Evolutionary conservation across 805 yeast genomes (phyloP).

Genomic region (Ogataea ganodermae): DNA sequence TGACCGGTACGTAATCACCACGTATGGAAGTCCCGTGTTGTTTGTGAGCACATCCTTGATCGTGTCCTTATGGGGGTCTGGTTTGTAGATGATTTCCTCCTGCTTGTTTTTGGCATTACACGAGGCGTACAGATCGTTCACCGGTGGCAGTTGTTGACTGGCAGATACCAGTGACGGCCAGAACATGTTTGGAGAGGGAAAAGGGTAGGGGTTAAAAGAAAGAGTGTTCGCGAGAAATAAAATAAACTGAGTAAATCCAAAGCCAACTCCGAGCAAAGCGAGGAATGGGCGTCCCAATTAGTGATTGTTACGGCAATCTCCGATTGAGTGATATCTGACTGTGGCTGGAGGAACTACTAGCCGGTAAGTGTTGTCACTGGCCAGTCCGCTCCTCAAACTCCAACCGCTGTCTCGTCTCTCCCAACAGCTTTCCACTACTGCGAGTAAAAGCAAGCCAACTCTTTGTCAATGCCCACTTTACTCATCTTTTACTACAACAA

Average conservation of each 20-base stretch:
- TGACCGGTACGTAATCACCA: conserved; percentile 39
- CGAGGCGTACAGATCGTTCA: conserved; percentile 20
- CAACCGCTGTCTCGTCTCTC: too few relatives aligned
- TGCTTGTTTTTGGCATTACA: conserved; percentile 12
- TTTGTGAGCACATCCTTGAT: conserved; percentile 34
- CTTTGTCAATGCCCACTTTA: neutral
- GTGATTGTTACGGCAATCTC: too few relatives aligned
- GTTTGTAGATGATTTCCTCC: conserved; percentile 17
- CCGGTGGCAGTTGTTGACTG: conserved; percentile 30
- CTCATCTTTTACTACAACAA: neutral
- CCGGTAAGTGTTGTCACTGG: too few relatives aligned
- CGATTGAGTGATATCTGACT: too few relatives aligned
- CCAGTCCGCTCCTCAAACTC: too few relatives aligned
- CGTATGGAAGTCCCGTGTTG: conserved; percentile 29
- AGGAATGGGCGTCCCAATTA: too few relatives aligned
- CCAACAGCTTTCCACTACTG: too few relatives aligned
- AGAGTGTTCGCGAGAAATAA: too few relatives aligned
- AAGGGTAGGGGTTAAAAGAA: neutral
- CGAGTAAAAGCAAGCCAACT: too few relatives aligned
- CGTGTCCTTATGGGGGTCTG: conserved; percentile 35
- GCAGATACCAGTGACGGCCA: conserved; percentile 35
- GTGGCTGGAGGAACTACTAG: too few relatives aligned
- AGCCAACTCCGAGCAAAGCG: too few relatives aligned
- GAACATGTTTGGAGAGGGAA: conserved; percentile 24
- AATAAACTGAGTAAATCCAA: too few relatives aligned